Evolutionary conservation across 202 grass and related monocot genomes (phyloP), one percentile per base, ranked within the genome.

Genomic region (Alloteropsis angusta): DNA sequence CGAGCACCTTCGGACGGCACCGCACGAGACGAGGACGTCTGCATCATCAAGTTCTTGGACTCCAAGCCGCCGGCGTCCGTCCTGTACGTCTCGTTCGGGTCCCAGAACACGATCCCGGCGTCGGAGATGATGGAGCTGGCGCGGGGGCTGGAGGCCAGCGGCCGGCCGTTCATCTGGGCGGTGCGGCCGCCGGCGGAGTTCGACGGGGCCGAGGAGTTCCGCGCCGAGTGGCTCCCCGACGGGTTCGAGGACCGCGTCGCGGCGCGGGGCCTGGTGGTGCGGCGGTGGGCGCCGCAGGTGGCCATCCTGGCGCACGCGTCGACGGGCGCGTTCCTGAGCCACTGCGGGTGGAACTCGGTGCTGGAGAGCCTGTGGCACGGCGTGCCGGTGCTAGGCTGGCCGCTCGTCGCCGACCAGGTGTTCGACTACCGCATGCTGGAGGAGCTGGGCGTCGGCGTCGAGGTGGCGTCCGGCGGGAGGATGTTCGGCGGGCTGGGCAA

Each of bases 291-390:
- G 13, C 50, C 36, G 35, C 52, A 57, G 71, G 52, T 57, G 52
- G 3, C 0, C 13, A 10, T 74, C 37, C 76, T 79, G 36, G 76
- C 36, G 48, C 76, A 79, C 76, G 48, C 76, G 47, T 79, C 76
- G 16, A 76, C 77, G 9, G 80, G 80, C 7, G 80, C 68, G 18
- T 90, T 86, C 77, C 45, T 87, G 64, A 84, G 55, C 68, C 88
- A 90, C 67, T 86, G 75, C 60, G 88, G 83, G 2, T 90, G 88
- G 80, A 90, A 86, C 75, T 90, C 88, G 37, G 74, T 72, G n/a
- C 72, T 90, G 18, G 70, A 90, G 76, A 90, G 78, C 23, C 48
- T 87, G 49, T 57, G 62, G 76, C 58, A 79, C 37, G 63, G 77
- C 77, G 77, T 79, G 63, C 77, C 77, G 25, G 68, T 74, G 19